Evolutionary conservation across 352 stramenopile genomes (phyloP), one percentile per base, ranked within the genome.

Genomic region (Elongisporangium anandrum): DNA sequence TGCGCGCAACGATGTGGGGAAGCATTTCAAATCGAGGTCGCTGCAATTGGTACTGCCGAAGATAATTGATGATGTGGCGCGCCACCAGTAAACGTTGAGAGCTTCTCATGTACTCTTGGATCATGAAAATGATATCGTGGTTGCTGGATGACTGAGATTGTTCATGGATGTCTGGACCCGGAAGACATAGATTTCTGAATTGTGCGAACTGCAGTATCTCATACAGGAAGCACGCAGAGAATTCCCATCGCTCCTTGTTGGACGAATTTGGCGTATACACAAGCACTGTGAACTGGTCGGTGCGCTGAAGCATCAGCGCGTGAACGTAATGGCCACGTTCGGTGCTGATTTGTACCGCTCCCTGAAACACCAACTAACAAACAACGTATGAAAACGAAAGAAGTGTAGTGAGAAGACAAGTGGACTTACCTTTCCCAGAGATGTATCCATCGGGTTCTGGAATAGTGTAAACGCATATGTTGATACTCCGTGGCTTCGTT

Each of bases 301-400:
- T 50, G n/a, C 68, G 71, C 29, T 75, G 54, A 19, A 87, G 66
- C 9, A 87, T 34, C 1, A 66, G 66, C 0, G 82, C 65, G 8
- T 41, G 29, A 15, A 82, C 48, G 45, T 57, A 48, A 4, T 45
- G 41, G 13, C 47, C 62, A 45, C 7, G 65, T 21, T 53, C 34
- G 8, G 16, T 50, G 15, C 4, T 4, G 26, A 48, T 59, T 26
- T 57, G 50, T 34, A 81, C 53, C 1, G 50, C 64, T 19, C 74
- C 74, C 34, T 64, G 68, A 49, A 83, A 83, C 50, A 84, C 20
- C 17, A 81, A 49, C 74, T 84, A n/a, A 19, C 7, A 56, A 9
- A 41, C 13, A 24, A 12, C 29, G n/a, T 13, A 1, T n/a, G 22
- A 24, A 16, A 20, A 19, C 9, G 9, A 41, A 54, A 23, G n/a